A percentile compares a stretch with the other conserved stretches of the same genome.
Evolutionary conservation across 768 basidiomycete genomes (phyloP).

Genomic region (Boletus rufocinnamomeus): DNA sequence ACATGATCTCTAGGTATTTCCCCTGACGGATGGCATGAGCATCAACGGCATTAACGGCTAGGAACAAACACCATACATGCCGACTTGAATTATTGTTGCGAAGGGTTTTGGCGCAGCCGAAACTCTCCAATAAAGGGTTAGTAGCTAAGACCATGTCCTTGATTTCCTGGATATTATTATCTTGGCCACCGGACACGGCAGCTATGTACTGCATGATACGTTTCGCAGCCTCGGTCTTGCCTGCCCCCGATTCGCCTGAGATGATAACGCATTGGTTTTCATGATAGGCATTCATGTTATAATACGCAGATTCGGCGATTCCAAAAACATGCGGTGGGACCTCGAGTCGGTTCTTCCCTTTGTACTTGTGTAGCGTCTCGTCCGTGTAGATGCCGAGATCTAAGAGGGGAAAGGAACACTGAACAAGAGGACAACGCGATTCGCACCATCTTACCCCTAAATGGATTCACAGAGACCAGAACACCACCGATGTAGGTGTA

Average conservation of each 20-base stretch:
- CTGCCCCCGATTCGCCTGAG: slow-evolving; percentile 97
- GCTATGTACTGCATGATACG: slow-evolving; percentile 99
- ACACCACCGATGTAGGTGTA: slow-evolving; percentile 99
- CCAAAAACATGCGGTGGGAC: slow-evolving; percentile 97
- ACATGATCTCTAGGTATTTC: slow-evolving; percentile 99
- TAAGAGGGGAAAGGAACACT: slow-evolving; percentile 32
- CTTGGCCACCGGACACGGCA: slow-evolving; percentile 86
- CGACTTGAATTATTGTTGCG: slow-evolving; percentile 99
- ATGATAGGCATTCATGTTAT: slow-evolving; percentile 99
- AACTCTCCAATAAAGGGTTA: slow-evolving; percentile 95
- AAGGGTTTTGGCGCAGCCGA: slow-evolving; percentile 98
- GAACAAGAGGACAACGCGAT: slow-evolving; percentile 4
- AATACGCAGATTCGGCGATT: slow-evolving; percentile 96
- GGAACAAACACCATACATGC: slow-evolving; percentile 66
- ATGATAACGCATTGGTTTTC: slow-evolving; percentile 99
- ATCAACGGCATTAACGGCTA: not conserved
- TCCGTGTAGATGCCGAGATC: slow-evolving; percentile 99
- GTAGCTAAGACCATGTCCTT: slow-evolving; percentile 99
- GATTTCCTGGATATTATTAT: slow-evolving; percentile 93
- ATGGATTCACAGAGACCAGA: slow-evolving; percentile 98
- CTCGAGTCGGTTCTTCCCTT: slow-evolving; percentile 96
- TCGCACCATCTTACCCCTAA: slow-evolving; percentile 63
- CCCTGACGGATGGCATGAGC: slow-evolving; percentile 55
- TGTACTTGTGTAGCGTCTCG: slow-evolving; percentile 79
- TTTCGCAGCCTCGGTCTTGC: slow-evolving; percentile 99